A percentile compares a stretch with the other conserved stretches of the same genome.
phyloP scores from a whole-genome alignment of 1,284 basidiomycete genomes.

The Ustilago loliicola region DNA sequence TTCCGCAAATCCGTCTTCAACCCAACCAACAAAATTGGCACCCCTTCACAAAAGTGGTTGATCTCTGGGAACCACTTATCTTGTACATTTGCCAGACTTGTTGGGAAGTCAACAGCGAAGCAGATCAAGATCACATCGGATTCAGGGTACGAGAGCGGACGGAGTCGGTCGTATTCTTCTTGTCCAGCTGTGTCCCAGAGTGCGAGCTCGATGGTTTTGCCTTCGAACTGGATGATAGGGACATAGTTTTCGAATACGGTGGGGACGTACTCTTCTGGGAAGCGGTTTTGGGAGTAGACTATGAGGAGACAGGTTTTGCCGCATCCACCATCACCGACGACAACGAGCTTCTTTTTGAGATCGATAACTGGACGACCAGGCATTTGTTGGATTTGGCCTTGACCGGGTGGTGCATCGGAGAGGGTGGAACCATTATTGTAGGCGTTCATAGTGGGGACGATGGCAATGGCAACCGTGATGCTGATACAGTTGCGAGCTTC shows the following conservation, averaged over 20 bases:
- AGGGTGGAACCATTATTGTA: constrained; percentile 52
- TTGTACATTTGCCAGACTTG: constrained; percentile 92
- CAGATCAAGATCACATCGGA: constrained; percentile 94
- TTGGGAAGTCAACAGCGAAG: constrained; percentile 91
- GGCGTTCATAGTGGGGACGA: constrained; percentile 34
- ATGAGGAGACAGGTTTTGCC: constrained; percentile 80
- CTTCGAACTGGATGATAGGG: constrained; percentile 88
- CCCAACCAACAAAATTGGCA: constrained; percentile 91
- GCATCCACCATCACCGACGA: constrained; percentile 83
- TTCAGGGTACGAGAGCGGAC: constrained; percentile 84
- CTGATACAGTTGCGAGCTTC: neutral
- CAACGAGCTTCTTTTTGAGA: constrained; percentile 70
- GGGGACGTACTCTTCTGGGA: constrained; percentile 95
- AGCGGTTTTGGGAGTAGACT: constrained; percentile 96
- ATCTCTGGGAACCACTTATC: constrained; percentile 99
- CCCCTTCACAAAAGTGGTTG: constrained; percentile 94
- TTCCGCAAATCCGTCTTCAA: constrained; percentile 86
- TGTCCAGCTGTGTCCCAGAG: constrained; percentile 96
- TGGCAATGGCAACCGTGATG: neutral
- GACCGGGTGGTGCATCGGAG: constrained; percentile 50
- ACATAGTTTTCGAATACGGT: constrained; percentile 93
- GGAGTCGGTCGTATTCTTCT: constrained; percentile 77
- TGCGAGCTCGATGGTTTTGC: constrained; percentile 90
- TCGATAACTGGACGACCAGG: constrained; percentile 60
- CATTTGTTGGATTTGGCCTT: constrained; percentile 42